Conservation (phyloP, 192 early-diverging fungal genomes). For the Backusella mclennaniae region DNA sequence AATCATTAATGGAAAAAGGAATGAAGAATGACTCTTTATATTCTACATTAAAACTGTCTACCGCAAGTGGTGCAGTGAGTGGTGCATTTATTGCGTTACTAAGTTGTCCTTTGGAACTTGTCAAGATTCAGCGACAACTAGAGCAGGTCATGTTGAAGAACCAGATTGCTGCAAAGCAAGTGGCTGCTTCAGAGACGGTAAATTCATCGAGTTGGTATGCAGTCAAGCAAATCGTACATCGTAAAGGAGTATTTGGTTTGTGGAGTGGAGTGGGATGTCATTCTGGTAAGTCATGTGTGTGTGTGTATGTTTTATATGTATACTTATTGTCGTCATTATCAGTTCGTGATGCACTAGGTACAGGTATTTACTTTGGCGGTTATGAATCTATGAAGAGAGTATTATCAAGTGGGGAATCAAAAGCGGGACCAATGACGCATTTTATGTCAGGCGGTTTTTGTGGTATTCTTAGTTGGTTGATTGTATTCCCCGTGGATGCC, state of each 20-base stretch:
- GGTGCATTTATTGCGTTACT: conserved; percentile 66
- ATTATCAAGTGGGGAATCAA: conserved; percentile 15
- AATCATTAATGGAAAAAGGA: conserved; percentile 40
- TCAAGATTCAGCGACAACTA: conserved; percentile 75
- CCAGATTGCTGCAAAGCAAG: neutral
- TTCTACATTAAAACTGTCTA: conserved; percentile 40
- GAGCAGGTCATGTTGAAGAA: conserved; percentile 36
- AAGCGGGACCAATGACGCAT: conserved; percentile 63
- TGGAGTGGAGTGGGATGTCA: conserved; percentile 46
- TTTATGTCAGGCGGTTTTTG: conserved; percentile 76
- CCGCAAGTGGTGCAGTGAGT: conserved; percentile 53
- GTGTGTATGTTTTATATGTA: neutral
- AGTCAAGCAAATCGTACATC: conserved; percentile 46
- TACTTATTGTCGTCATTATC: neutral
- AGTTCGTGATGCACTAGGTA: conserved; percentile 66
- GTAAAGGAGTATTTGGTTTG: conserved; percentile 48
- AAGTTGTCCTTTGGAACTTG: conserved; percentile 73
- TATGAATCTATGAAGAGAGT: conserved; percentile 61
- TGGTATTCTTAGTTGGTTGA: conserved; percentile 74
- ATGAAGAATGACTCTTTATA: conserved; percentile 39
- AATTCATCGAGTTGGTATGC: conserved; percentile 49
- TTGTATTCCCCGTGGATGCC: conserved; percentile 78
- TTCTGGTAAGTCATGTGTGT: conserved; percentile 22
- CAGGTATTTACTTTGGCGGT: conserved; percentile 69
- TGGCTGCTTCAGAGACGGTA: neutral